Conservation (phyloP, 2,329 filamentous ascomycete species). For the Ophiocordyceps camponoti-saundersi region DNA sequence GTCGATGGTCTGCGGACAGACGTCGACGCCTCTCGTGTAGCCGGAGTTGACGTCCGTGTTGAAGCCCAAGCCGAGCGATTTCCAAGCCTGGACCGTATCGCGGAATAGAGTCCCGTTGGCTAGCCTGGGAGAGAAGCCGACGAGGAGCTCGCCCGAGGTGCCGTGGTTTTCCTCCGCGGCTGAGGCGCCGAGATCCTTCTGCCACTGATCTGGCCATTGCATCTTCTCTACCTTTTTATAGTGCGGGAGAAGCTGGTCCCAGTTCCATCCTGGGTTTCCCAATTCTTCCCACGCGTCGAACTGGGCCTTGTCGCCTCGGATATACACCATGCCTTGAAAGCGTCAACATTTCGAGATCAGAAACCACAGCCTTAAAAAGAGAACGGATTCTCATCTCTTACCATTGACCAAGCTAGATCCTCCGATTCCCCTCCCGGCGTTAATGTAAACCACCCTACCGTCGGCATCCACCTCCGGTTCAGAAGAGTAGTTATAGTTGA, state of each 20-base stretch:
- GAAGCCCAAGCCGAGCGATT: slow-evolving; percentile 11
- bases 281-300: slow-evolving; percentile 25
- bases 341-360: too few species aligned
- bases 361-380: too few species aligned
- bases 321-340: slow-evolving; percentile 23
- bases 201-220: slow-evolving; percentile 14
- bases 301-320: slow-evolving; percentile 22
- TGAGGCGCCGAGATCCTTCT: slow-evolving; percentile 16
- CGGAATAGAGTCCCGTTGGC: slow-evolving; percentile 14
- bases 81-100: slow-evolving; percentile 14
- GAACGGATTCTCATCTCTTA: background rate
- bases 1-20: slow-evolving; percentile 23
- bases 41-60: slow-evolving; percentile 23
- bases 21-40: slow-evolving; percentile 17
- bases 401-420: slow-evolving; percentile 24
- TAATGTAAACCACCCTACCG: slow-evolving; percentile 15
- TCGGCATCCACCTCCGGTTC: slow-evolving; percentile 12
- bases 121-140: slow-evolving; percentile 18
- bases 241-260: slow-evolving; percentile 26
- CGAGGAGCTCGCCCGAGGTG: slow-evolving; percentile 14
- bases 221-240: slow-evolving; percentile 25
- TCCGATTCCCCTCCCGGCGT: slow-evolving; percentile 20
- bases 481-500: slow-evolving; percentile 18
- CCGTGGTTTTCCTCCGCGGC: slow-evolving; percentile 19
- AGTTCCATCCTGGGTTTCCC: slow-evolving; percentile 27